phyloP scores from a whole-genome alignment of 805 yeast species.

The Candida silvicultrix region DNA sequence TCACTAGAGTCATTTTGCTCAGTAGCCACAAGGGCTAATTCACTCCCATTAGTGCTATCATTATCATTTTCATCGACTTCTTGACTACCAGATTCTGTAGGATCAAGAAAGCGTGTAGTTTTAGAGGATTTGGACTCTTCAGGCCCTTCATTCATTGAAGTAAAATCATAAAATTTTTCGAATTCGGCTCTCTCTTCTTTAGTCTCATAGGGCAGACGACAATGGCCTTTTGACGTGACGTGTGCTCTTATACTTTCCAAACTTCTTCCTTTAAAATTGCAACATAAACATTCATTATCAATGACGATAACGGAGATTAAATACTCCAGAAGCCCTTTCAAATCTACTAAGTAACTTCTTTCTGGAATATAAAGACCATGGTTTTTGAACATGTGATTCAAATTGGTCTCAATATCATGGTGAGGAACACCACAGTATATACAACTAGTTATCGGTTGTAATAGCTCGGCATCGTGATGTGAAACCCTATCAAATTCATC shows the following conservation, averaged over 20 bases:
- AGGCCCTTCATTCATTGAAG: slow-evolving; percentile 48
- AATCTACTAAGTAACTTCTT: slow-evolving; percentile 56
- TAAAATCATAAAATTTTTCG: slow-evolving; percentile 79
- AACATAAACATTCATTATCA: slow-evolving; percentile 79
- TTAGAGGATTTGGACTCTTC: slow-evolving; percentile 22
- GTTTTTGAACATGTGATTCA: slow-evolving; percentile 67
- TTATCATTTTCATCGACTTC: slow-evolving; percentile 26
- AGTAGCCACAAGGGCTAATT: slow-evolving; percentile 9
- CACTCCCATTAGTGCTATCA: slow-evolving; percentile 17
- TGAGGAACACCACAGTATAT: slow-evolving; percentile 52
- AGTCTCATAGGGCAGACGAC: slow-evolving; percentile 81
- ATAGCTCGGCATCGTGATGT: slow-evolving; percentile 16
- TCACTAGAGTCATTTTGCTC: slow-evolving; percentile 24
- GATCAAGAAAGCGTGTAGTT: slow-evolving; percentile 20
- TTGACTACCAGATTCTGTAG: slow-evolving; percentile 18
- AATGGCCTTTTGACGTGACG: slow-evolving; percentile 78
- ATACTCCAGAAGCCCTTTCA: slow-evolving; percentile 66
- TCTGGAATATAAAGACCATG: slow-evolving; percentile 93
- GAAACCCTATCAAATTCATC: slow-evolving; percentile 22
- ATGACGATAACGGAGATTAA: slow-evolving; percentile 75
- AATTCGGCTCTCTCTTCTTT: slow-evolving; percentile 72
- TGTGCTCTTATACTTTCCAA: slow-evolving; percentile 88
- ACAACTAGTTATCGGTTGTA: slow-evolving; percentile 42
- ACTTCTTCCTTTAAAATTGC: slow-evolving; percentile 78
- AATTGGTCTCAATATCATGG: slow-evolving; percentile 48